Base-by-base conservation (phyloP, 2,329 filamentous ascomycete genomes). In the Apiospora sp. region DNA sequence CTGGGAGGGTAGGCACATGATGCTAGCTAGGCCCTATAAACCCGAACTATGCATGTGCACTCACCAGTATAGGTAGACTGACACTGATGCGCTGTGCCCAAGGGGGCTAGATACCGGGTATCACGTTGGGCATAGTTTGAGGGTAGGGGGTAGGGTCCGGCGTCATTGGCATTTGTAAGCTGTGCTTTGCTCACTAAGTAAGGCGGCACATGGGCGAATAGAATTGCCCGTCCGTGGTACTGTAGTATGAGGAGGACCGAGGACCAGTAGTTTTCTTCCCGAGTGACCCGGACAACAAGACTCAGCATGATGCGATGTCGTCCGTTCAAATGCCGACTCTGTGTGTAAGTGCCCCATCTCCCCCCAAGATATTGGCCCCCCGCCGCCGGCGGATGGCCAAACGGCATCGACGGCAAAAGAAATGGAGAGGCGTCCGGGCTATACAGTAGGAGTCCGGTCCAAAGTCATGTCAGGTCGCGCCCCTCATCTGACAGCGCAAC, bases 141-240 rank as follows among this genome's bases (percentile, higher is more conserved):
- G 10, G 37, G 30, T 30, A 30, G 27, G 27, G 27, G 27, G 27
- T 30, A 30, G 27, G 27, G 27, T 4, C 34, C 30, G 58, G n/a
- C 19, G 30, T 22, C 7, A n/a, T 41, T 34, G 34, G 34, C 58
- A 64, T 64, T 64, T 64, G 58, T 41, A 41, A 64, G 58, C 58
- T 41, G 58, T n/a, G 19, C 8, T n/a, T 4, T 22, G 19, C 12
- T 61, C 58, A 37, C 7, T n/a, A 6, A 22, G 34, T 41, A 6
- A 22, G 34, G 49, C 30, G 58, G 58, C 58, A 22, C n/a, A 64
- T 22, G 58, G 58, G n/a, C 58, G 58, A 41, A 64, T 41, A 64
- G 58, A 41, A 41, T 1, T 2, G 1, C 34, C 41, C 41, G 8
- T 19, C 34, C 34, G 13, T 8, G 30, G 27, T 30, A 30, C 27